phyloP scores from a whole-genome alignment of 2,329 filamentous ascomycete species.

The Calonectria fujianensis region DNA sequence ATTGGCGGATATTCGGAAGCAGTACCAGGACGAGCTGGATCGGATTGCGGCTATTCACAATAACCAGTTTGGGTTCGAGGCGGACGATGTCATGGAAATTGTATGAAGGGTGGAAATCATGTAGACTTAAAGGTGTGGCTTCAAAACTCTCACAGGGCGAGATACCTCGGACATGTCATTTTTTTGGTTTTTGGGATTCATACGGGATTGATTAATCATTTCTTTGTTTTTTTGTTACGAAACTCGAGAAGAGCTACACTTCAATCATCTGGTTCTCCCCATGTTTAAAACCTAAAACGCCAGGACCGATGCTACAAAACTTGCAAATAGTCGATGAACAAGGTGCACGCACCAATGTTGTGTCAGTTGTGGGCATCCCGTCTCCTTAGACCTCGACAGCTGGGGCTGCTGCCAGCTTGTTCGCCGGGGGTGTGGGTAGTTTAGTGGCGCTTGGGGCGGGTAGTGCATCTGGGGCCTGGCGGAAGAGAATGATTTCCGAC shows the following conservation, averaged over 20 bases:
- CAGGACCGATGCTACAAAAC: constrained; percentile 63
- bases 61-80: constrained; percentile 88
- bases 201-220: constrained; percentile 52
- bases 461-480: constrained; percentile 80
- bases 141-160: constrained; percentile 52
- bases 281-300: constrained; percentile 61
- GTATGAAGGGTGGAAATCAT: constrained; percentile 57
- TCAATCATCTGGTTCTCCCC: constrained; percentile 51
- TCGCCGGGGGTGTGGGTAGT: constrained; percentile 66
- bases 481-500: constrained; percentile 97
- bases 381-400: constrained; percentile 54
- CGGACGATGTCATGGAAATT: constrained; percentile 73
- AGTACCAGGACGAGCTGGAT: constrained; percentile 94
- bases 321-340: constrained; percentile 53
- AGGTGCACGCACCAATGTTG: constrained; percentile 44
- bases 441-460: constrained; percentile 60
- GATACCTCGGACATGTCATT: constrained; percentile 58
- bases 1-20: constrained; percentile 88
- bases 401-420: constrained; percentile 63
- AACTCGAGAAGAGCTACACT: constrained; percentile 48
- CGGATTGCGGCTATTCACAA: constrained; percentile 90
- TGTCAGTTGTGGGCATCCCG: constrained; percentile 31
- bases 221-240: constrained; percentile 45
- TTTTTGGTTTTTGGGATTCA: constrained; percentile 45
- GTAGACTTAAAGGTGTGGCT: constrained; percentile 53